Evolutionary conservation across 176 grass and related monocot genomes (phyloP), one percentile per base, ranked within the genome.

Genomic region (Sorghum bicolor): DNA sequence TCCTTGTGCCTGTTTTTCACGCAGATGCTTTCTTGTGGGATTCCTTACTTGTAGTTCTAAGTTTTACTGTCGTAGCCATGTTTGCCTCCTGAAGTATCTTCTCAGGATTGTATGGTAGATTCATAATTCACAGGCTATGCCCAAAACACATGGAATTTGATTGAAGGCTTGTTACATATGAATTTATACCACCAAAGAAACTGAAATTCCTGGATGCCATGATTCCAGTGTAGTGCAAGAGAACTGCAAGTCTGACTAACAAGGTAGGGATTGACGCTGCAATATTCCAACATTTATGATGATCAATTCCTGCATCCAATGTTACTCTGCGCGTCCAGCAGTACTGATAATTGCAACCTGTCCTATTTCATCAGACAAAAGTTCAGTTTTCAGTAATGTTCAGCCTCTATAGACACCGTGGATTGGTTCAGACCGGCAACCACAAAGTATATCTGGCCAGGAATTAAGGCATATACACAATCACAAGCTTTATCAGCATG

Each of bases 391-490:
- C 75, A 24, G 39, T 20, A 38, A 70, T 72, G 19, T 74, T 82
- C 53, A 67, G 72, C 5, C 47, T 66, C 5, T 17, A 38, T 5
- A n/a, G 58, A n/a, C 58, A 70, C 71, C 24, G 28, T 76, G 10
- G 39, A 70, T 33, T 36, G 22, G 61, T 82, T 64, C 41, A 52
- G 40, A 36, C 10, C 70, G 26, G 16, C 36, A 70, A 60, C 72
- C 45, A 89, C 52, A 75, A 64, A 52, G 87, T 28, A 80, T 86
- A 45, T 83, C 79, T 84, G 82, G 71, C 14, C 17, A 77, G 66
- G 44, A 82, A 64, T 82, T 84, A 81, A 88, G 66, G 86, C 84
- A 85, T 88, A 79, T 84, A 48, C 78, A 75, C 4, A 76, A 12
- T 37, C 76, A 81, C 67, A 74, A 78, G 73, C 44, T 52, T 92